Evolutionary conservation across 164 flowering plant genomes (phyloP).

Genomic region (Dillenia turbinata): DNA sequence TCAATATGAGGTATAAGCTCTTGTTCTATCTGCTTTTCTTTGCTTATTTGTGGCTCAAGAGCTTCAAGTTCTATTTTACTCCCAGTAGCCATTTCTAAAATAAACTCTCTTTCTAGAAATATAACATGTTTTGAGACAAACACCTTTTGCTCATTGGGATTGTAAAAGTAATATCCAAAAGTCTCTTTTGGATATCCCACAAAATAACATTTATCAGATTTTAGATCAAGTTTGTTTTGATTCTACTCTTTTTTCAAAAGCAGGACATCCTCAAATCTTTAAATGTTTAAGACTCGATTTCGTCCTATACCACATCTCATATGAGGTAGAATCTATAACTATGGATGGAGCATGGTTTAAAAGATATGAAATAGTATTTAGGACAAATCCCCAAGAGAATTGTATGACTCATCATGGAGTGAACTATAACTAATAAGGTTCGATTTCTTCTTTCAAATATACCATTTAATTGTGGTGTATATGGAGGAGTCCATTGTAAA

Average conservation of each 20-base stretch:
- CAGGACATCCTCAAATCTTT: neutral
- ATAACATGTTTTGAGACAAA: neutral
- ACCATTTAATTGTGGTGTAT: neutral
- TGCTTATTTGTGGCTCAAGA: neutral
- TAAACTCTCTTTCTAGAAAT: too few relatives aligned
- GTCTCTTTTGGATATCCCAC: conserved; percentile 4
- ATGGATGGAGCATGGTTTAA: neutral
- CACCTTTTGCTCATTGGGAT: neutral
- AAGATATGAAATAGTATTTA: neutral
- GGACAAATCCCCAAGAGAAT: neutral
- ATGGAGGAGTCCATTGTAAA: too few relatives aligned
- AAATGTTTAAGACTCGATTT: neutral
- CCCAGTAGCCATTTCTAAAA: neutral
- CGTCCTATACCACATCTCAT: conserved; percentile 1
- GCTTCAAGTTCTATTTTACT: neutral
- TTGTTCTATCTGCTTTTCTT: neutral
- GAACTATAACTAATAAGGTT: neutral
- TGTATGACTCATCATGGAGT: neutral
- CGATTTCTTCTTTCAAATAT: neutral
- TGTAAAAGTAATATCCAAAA: too few relatives aligned
- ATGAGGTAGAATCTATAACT: neutral
- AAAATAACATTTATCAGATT: conserved; percentile 1
- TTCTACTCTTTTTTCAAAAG: neutral
- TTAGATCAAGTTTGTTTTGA: neutral
- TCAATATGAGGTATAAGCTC: neutral